Evolutionary conservation across 164 flowering plant species (phyloP).

Genomic region (Dillenia suffruticosa): DNA sequence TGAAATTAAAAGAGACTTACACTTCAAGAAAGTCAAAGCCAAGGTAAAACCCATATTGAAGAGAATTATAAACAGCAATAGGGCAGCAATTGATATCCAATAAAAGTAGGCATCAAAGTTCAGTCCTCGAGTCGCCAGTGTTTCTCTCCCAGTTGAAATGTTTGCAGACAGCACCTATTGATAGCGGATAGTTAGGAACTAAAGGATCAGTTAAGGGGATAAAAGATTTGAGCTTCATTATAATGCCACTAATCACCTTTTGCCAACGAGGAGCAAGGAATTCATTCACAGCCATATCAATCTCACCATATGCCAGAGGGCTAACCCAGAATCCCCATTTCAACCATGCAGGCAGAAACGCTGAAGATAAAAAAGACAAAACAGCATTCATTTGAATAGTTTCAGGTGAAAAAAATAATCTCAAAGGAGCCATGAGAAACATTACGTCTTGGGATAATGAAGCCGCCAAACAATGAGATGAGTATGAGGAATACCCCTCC

Average conservation of each 20-base stretch:
- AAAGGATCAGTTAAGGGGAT: too few species aligned
- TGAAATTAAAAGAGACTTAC: slow-evolving; percentile 28
- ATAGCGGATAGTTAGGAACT: too few species aligned
- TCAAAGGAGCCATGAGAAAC: neutral
- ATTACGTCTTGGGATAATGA: neutral
- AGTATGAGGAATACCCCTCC: neutral
- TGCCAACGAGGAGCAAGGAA: slow-evolving; percentile 66
- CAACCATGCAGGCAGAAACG: slow-evolving; percentile 60
- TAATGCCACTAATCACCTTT: slow-evolving; percentile 34
- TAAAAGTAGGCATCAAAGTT: slow-evolving; percentile 34
- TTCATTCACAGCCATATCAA: slow-evolving; percentile 53
- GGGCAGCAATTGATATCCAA: slow-evolving; percentile 56
- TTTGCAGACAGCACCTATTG: slow-evolving; percentile 28
- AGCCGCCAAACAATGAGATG: neutral
- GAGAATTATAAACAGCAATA: slow-evolving; percentile 44
- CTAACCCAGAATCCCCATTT: slow-evolving; percentile 64
- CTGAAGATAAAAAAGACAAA: slow-evolving; percentile 26
- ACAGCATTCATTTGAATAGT: neutral
- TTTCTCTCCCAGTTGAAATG: slow-evolving; percentile 40
- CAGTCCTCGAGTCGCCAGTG: slow-evolving; percentile 46
- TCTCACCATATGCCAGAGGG: slow-evolving; percentile 57
- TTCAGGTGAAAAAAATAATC: too few species aligned
- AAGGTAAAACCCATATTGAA: slow-evolving; percentile 46
- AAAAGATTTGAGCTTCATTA: too few species aligned
- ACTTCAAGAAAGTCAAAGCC: slow-evolving; percentile 43